These are phyloP conservation scores for Tolypocladium sp. DNA, from an alignment of 2,329 filamentous ascomycete genomes.

Conservation along the genomic window DNA sequence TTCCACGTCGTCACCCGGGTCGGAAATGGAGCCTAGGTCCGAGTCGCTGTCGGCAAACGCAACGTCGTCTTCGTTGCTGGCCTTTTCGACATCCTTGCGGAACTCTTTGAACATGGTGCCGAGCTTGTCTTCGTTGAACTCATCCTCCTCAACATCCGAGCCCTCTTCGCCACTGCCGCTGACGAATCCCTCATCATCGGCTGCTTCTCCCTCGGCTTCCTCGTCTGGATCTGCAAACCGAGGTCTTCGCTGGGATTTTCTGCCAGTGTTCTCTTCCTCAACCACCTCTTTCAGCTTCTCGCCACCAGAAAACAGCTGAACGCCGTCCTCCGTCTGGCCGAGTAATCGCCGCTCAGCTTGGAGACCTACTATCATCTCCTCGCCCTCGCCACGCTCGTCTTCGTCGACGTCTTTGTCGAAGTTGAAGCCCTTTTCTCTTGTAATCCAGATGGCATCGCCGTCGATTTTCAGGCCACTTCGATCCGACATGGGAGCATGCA, in stretches of 20 bases:
- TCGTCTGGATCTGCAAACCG: slow-evolving; percentile 53
- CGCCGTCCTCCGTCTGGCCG: slow-evolving; percentile 71
- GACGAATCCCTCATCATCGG: slow-evolving; percentile 41
- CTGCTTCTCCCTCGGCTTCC: slow-evolving; percentile 45
- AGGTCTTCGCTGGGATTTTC: slow-evolving; percentile 49
- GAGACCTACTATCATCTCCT: slow-evolving; percentile 85
- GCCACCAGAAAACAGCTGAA: slow-evolving; percentile 78
- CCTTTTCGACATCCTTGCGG: slow-evolving; percentile 39
- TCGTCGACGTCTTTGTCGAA: slow-evolving; percentile 62
- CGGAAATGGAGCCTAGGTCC: slow-evolving; percentile 80
- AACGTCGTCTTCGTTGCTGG: slow-evolving; percentile 58
- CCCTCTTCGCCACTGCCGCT: slow-evolving; percentile 44
- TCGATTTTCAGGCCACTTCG: slow-evolving; percentile 93
- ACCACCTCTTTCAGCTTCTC: slow-evolving; percentile 52
- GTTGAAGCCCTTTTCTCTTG: slow-evolving; percentile 60
- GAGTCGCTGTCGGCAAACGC: slow-evolving; percentile 96
- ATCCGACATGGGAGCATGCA: slow-evolving; percentile 97
- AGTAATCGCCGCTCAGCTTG: slow-evolving; percentile 76
- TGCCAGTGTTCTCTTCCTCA: slow-evolving; percentile 45
- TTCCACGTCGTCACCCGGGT: slow-evolving; percentile 33
- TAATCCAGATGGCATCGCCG: slow-evolving; percentile 91
- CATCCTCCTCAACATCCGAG: slow-evolving; percentile 41
- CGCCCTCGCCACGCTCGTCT: slow-evolving; percentile 78
- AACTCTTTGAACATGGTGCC: slow-evolving; percentile 45
- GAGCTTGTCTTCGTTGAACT: slow-evolving; percentile 50